Evolutionary conservation across 2,329 filamentous ascomycete genomes (phyloP), one percentile per base, ranked within the genome.

Genomic region (Nigrograna mackinnonii): DNA sequence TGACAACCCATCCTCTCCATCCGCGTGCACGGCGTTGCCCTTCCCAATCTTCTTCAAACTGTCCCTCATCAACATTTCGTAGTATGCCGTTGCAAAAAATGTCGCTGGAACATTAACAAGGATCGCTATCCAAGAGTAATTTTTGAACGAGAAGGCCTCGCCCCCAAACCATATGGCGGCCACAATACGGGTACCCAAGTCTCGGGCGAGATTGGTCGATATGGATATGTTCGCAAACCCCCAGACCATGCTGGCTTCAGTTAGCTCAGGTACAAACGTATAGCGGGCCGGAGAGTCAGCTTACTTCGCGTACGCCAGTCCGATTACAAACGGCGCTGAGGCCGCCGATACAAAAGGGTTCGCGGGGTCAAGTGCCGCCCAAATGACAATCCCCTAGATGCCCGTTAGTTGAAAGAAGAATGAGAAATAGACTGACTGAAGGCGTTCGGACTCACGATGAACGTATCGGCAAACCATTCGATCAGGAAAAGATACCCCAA

Each of bases 131-230:
- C 78, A 78, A 3, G 71, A 64, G 52, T 81, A 82, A 19, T 62
- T 62, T 26, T 71, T 52, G 60, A 68, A 71, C 7, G 62, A 62
- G 52, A 80, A 80, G 3, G 73, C 75, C 45, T 79, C 76, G 9
- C 68, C 55, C 36, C 78, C 77, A 49, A 71, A 80, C 62, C 82
- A 82, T 45, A 82, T 82, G 13, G 78, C 77, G 5, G 77, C 79
- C 1, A 83, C 79, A 19, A 83, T 75, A 14, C 80, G 74, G 2
- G 78, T 76, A n/a, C 80, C 80, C 12, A 83, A 66, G 55, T 84
- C 80, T 53, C 79, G 68, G 9, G 80, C 80, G 22, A 80, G 57
- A 60, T 84, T 84, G 12, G 79, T 81, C 28, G 69, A 73, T 50
- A 83, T 76, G 11, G 76, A 79, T 35, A 79, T 70, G 43, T 70